Conservation (phyloP, 176 grass and related monocot species). For the Paspalum vaginatum region DNA sequence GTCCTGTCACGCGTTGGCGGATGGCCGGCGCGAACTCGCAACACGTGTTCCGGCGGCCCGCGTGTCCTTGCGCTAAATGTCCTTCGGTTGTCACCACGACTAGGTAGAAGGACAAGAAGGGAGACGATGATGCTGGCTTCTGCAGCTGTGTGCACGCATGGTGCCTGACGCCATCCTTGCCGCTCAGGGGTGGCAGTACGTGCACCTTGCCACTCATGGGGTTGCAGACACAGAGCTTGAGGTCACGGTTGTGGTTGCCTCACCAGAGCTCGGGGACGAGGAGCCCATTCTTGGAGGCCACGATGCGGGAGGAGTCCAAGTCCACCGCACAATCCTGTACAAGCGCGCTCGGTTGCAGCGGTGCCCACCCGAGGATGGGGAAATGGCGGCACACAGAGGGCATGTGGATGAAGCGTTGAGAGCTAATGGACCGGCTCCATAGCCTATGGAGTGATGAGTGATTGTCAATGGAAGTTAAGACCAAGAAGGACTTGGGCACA, state of each 20-base stretch:
- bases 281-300: not conserved
- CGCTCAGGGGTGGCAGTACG: not conserved
- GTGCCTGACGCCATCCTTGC: not conserved
- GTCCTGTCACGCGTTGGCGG: too few species aligned
- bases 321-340: not conserved
- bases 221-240: constrained; percentile 1
- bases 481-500: too few species aligned
- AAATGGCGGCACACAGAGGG: not conserved
- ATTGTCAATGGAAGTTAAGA: too few species aligned
- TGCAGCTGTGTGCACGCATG: constrained; percentile 15
- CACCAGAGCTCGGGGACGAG: not conserved
- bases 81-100: too few species aligned
- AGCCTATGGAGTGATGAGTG: too few species aligned
- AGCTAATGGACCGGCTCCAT: too few species aligned
- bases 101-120: too few species aligned
- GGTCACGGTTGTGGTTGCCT: not conserved
- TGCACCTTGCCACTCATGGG: not conserved
- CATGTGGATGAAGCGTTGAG: not conserved
- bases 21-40: too few species aligned
- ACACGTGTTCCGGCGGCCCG: too few species aligned
- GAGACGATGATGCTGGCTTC: too few species aligned
- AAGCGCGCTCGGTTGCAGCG: not conserved
- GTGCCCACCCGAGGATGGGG: not conserved
- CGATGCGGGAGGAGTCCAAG: not conserved
- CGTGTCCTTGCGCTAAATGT: too few species aligned